phyloP scores from a whole-genome alignment of 495 filamentous ascomycete species.

The Lepraria neglecta region DNA sequence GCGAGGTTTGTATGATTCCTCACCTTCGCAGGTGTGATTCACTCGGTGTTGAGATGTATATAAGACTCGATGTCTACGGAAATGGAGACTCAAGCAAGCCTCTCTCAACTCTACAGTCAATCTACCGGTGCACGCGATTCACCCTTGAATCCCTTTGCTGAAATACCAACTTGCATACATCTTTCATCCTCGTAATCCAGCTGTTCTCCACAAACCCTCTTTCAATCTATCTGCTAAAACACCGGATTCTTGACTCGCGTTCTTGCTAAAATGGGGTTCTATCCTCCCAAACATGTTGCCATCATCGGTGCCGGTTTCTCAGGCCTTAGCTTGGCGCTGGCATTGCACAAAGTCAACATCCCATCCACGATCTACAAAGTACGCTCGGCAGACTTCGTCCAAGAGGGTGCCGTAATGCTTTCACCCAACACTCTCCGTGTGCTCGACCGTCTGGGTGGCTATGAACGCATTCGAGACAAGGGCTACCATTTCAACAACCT shows the following conservation, averaged over 20 bases:
- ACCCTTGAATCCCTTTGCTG: no score
- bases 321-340: conserved; percentile 43
- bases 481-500: conserved; percentile 39
- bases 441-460: conserved; percentile 43
- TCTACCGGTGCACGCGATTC: no score
- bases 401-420: conserved; percentile 48
- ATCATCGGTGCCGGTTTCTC: conserved; percentile 46
- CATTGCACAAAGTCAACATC: conserved; percentile 37
- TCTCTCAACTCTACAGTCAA: no score
- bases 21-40: background rate
- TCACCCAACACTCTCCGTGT: conserved; percentile 47
- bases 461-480: conserved; percentile 32
- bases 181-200: no score
- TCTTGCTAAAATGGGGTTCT: background rate
- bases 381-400: conserved; percentile 32
- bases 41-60: background rate
- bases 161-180: no score
- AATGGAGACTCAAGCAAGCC: background rate
- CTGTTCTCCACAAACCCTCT: background rate
- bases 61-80: background rate
- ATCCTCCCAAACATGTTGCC: conserved; percentile 28
- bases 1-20: background rate
- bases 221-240: background rate
- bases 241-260: background rate
- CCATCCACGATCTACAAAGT: conserved; percentile 43